A percentile compares a stretch with the other conserved stretches of the same genome.
These are phyloP conservation scores for Thelephora aurantiotincta DNA, from an alignment of 768 basidiomycete genomes.

Conservation along the genomic window DNA sequence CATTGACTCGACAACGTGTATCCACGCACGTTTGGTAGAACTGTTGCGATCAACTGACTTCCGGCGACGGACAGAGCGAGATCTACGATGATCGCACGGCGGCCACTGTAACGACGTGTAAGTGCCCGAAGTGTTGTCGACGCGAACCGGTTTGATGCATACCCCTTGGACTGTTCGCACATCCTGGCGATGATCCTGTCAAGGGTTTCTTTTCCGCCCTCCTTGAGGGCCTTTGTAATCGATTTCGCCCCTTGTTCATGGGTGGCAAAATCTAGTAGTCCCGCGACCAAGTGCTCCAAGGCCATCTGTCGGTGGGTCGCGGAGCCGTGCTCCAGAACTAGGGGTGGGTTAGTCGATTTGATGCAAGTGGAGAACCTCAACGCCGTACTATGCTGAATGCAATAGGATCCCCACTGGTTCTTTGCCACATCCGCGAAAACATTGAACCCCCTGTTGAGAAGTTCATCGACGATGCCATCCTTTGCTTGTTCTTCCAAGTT, in stretches of 20 bases:
- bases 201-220: slow-evolving; percentile 65
- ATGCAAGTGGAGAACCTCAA: background rate
- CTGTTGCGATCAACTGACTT: slow-evolving; percentile 74
- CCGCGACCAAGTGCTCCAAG: slow-evolving; percentile 61
- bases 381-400: slow-evolving; percentile 67
- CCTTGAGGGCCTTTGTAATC: slow-evolving; percentile 75
- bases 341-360: background rate
- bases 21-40: slow-evolving; percentile 52
- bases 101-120: slow-evolving; percentile 29
- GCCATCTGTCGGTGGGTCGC: slow-evolving; percentile 61
- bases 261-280: slow-evolving; percentile 67
- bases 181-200: slow-evolving; percentile 65
- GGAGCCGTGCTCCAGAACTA: slow-evolving; percentile 79
- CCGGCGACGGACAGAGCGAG: slow-evolving; percentile 73
- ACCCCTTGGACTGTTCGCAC: slow-evolving; percentile 82
- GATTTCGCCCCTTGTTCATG: slow-evolving; percentile 84
- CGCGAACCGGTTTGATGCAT: slow-evolving; percentile 5
- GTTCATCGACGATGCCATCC: slow-evolving; percentile 71
- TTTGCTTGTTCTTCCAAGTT: slow-evolving; percentile 75
- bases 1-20: background rate
- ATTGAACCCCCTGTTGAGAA: slow-evolving; percentile 55
- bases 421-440: slow-evolving; percentile 69
- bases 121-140: background rate
- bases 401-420: slow-evolving; percentile 85
- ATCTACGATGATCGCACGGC: slow-evolving; percentile 78